Percentiles rank a stretch among this genome's conserved stretches.
These are phyloP conservation scores for Canna indica DNA, from an alignment of 176 grass and related monocot genomes.

Conservation along the genomic window DNA sequence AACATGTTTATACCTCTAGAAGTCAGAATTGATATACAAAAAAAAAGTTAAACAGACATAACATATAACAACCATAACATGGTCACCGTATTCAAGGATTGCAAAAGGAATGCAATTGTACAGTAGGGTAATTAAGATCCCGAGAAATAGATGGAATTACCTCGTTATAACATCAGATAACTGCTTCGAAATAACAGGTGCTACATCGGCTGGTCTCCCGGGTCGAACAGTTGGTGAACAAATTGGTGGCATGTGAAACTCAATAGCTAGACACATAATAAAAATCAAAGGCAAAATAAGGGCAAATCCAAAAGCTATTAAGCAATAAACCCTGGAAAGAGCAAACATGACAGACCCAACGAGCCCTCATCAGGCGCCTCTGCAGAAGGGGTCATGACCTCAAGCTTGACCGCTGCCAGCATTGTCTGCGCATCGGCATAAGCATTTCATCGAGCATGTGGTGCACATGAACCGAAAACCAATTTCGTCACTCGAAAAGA, in stretches of 20 bases:
- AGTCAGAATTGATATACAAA: too few relatives aligned
- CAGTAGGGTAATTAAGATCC: neutral
- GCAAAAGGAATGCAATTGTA: too few relatives aligned
- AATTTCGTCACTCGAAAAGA: neutral
- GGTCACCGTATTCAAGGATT: too few relatives aligned
- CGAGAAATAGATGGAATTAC: conserved; percentile 9
- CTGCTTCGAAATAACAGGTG: conserved; percentile 63
- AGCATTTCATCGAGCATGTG: conserved; percentile 38
- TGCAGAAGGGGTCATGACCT: conserved; percentile 56
- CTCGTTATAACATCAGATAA: conserved; percentile 62
- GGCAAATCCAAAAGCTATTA: neutral
- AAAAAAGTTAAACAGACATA: too few relatives aligned
- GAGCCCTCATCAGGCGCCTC: conserved; percentile 61
- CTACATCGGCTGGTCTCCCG: conserved; percentile 44
- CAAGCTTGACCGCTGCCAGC: conserved; percentile 82
- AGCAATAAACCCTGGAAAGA: neutral
- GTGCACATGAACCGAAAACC: neutral
- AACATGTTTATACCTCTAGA: too few relatives aligned
- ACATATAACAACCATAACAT: too few relatives aligned
- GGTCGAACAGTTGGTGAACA: conserved; percentile 67
- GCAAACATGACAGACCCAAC: conserved; percentile 34
- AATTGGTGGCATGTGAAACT: conserved; percentile 89
- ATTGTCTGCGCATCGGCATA: conserved; percentile 40
- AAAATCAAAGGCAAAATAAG: neutral
- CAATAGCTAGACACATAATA: conserved; percentile 39